Evolutionary conservation across 345 rosid genomes (phyloP).

Genomic region (Turritis glabra): DNA sequence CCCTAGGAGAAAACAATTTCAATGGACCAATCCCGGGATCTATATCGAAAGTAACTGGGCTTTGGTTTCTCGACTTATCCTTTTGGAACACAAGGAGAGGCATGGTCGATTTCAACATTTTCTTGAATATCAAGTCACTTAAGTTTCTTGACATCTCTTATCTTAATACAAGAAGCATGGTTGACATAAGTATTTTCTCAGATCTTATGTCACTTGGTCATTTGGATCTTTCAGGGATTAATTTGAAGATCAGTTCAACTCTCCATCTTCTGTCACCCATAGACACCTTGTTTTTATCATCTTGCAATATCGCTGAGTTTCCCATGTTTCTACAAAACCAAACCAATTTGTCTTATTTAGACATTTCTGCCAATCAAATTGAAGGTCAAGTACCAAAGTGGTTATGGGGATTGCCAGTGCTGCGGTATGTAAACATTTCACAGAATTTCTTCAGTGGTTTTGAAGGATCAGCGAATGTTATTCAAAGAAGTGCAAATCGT

Average conservation of each 20-base stretch:
- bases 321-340: conserved; percentile 27
- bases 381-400: conserved; percentile 16
- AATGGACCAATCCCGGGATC: conserved; percentile 31
- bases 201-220: not conserved
- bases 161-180: conserved; percentile 28
- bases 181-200: conserved; percentile 11
- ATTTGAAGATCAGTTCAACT: not conserved
- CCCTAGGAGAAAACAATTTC: conserved; percentile 33
- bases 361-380: conserved; percentile 31
- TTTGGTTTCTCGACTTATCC: not conserved
- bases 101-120: conserved; percentile 15
- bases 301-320: conserved; percentile 22
- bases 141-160: not conserved
- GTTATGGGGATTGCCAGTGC: conserved; percentile 3
- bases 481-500: not conserved
- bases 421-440: conserved; percentile 9
- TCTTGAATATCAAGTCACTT: conserved; percentile 24
- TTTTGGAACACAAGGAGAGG: conserved; percentile 1
- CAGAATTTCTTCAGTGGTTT: conserved; percentile 6
- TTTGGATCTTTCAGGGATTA: conserved; percentile 26
- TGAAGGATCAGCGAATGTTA: conserved; percentile 11
- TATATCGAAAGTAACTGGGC: not conserved
- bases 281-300: not conserved
- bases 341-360: not conserved
- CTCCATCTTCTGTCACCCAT: not conserved